phyloP scores from a whole-genome alignment of 176 grass and related monocot species.

The Triticum dicoccoides region DNA sequence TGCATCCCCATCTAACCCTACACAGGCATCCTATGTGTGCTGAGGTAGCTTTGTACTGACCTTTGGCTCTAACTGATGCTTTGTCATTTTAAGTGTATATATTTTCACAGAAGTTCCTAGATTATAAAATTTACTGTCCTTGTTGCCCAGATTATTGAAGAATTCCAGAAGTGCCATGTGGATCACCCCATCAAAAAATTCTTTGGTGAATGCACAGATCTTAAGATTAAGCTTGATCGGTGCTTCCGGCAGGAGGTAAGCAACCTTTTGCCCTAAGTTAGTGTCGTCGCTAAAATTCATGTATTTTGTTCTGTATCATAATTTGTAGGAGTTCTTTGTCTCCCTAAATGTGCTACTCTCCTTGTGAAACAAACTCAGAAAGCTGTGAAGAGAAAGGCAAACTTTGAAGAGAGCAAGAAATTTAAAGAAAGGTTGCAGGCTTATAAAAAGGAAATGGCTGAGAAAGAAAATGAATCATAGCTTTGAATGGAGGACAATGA shows the following conservation, averaged over 20 bases:
- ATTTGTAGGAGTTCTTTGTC: not conserved
- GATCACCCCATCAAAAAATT: constrained; percentile 84
- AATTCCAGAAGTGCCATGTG: constrained; percentile 80
- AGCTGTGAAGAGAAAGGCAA: constrained; percentile 84
- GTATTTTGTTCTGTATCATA: not conserved
- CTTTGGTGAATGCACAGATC: constrained; percentile 88
- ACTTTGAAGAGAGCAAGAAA: constrained; percentile 87
- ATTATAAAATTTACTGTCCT: not conserved
- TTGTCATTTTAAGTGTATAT: not conserved
- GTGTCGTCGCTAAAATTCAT: not conserved
- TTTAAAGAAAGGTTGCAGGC: constrained; percentile 79
- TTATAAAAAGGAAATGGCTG: constrained; percentile 73
- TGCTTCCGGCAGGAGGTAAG: constrained; percentile 79
- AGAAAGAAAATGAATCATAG: constrained; percentile 44
- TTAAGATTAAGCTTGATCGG: constrained; percentile 86
- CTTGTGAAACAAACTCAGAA: constrained; percentile 54
- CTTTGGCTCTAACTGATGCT: constrained; percentile 1
- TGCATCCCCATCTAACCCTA: constrained; percentile 83
- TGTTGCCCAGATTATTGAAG: constrained; percentile 66
- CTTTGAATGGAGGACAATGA: not conserved
- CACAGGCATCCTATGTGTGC: constrained; percentile 90
- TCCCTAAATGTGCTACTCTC: constrained; percentile 9
- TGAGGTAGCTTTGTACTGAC: constrained; percentile 49
- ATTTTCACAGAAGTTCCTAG: not conserved
- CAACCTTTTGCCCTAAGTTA: not conserved